phyloP scores from a whole-genome alignment of 1,284 basidiomycete genomes.

The Pulchroboletus neoregius region DNA sequence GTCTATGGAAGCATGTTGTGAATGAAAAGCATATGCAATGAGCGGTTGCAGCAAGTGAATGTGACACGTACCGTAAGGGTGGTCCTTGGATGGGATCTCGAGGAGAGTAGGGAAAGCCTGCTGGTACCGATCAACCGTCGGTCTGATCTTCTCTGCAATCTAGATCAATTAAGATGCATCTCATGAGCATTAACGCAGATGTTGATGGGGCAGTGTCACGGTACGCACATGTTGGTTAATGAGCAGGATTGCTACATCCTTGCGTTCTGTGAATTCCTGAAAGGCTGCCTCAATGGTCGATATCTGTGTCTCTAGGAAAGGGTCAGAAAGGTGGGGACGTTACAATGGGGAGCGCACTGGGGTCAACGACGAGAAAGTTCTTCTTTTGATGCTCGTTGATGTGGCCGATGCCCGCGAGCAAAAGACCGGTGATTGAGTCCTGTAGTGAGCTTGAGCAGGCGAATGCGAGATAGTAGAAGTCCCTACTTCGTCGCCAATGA shows the following conservation, averaged over 20 bases:
- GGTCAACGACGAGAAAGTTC: slow-evolving; percentile 92
- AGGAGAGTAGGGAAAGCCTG: slow-evolving; percentile 95
- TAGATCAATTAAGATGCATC: slow-evolving; percentile 34
- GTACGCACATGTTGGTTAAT: slow-evolving; percentile 91
- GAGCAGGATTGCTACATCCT: slow-evolving; percentile 91
- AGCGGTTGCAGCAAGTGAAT: slow-evolving; percentile 2
- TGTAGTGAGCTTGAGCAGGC: slow-evolving; percentile 33
- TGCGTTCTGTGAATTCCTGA: slow-evolving; percentile 87
- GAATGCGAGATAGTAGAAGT: background rate
- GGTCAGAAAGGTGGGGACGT: slow-evolving; percentile 8
- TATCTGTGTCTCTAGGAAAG: slow-evolving; percentile 75
- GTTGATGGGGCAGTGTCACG: slow-evolving; percentile 1
- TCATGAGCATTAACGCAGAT: slow-evolving; percentile 9
- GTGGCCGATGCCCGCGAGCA: slow-evolving; percentile 90
- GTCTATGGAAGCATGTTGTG: slow-evolving; percentile 51
- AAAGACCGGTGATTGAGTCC: slow-evolving; percentile 93
- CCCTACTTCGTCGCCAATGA: slow-evolving; percentile 90
- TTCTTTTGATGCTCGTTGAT: slow-evolving; percentile 86
- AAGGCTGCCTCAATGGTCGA: slow-evolving; percentile 87
- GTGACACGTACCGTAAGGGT: slow-evolving; percentile 72
- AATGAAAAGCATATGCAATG: slow-evolving; percentile 17
- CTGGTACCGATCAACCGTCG: slow-evolving; percentile 91
- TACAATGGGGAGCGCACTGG: slow-evolving; percentile 49
- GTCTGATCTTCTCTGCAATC: slow-evolving; percentile 96
- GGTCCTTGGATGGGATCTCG: slow-evolving; percentile 96